phyloP scores from a whole-genome alignment of 495 filamentous ascomycete genomes.

The Xylaria palmicola region DNA sequence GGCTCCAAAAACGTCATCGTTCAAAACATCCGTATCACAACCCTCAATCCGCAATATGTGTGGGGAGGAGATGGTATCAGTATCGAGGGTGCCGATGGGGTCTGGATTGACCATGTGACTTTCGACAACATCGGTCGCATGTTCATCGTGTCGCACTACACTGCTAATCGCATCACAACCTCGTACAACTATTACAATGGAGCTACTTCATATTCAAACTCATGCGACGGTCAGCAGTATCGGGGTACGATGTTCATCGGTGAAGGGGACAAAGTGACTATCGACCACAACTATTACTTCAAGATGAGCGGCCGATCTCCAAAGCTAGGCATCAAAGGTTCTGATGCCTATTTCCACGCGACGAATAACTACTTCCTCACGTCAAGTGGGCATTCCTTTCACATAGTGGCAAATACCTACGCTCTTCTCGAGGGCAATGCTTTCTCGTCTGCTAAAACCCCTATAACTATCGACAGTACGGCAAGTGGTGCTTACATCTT shows the following conservation, averaged over 20 bases:
- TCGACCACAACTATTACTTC: slow-evolving; percentile 49
- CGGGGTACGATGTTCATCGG: too few species aligned
- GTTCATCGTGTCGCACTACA: slow-evolving; percentile 37
- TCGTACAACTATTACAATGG: slow-evolving; percentile 48
- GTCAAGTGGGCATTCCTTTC: slow-evolving; percentile 55
- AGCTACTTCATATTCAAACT: slow-evolving; percentile 45
- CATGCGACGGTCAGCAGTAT: slow-evolving; percentile 55
- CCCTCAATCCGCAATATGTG: slow-evolving; percentile 38
- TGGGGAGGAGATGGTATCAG: slow-evolving; percentile 41
- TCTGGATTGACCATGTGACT: slow-evolving; percentile 43
- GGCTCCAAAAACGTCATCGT: slow-evolving; percentile 36
- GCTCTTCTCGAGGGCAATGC: slow-evolving; percentile 58
- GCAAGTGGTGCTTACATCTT: neutral
- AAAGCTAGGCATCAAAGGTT: slow-evolving; percentile 43
- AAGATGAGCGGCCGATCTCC: slow-evolving; percentile 54
- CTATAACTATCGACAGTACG: neutral
- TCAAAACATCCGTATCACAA: slow-evolving; percentile 27
- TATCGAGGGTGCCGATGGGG: slow-evolving; percentile 28
- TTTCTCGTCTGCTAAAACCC: slow-evolving; percentile 44
- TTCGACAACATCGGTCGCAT: slow-evolving; percentile 38
- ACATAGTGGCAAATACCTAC: slow-evolving; percentile 48
- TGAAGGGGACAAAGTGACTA: slow-evolving; percentile 43
- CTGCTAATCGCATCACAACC: slow-evolving; percentile 38
- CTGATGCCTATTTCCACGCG: slow-evolving; percentile 40
- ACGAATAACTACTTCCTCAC: slow-evolving; percentile 61